Base-by-base conservation (phyloP, 768 basidiomycete genomes). In the Suillus subalutaceus region DNA sequence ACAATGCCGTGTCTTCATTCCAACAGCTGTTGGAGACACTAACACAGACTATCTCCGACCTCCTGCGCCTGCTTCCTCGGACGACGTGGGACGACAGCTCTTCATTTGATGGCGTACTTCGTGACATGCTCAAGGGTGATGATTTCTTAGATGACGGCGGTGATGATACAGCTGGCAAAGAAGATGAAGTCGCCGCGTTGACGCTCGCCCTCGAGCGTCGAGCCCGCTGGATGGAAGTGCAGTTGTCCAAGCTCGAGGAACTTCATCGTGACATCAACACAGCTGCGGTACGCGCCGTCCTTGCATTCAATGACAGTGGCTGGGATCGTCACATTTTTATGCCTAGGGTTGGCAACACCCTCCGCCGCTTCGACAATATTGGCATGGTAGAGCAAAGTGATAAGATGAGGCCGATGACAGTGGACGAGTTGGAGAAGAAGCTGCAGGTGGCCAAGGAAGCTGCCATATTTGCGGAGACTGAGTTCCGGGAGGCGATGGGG, bases 211-310 rank as follows among this genome's bases (percentile, higher is more conserved):
- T 96, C 55, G 93, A 94, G 74, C 89, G 91, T 67, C 90, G 94
- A n/a, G 94, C 93, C 18, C 84, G 92, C 52, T 96, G 93, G 92
- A 94, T 96, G 91, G 93, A 95, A 77, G 91, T 93, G 26, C 93
- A 94, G 75, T 78, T 96, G 20, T 92, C 91, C 0, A 94, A 95
- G 74, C 81, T 96, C 43, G 93, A 96, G 76, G 93, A 93, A 72
- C 82, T 95, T 41, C 93, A 96, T 70, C 90, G 91, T 37, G 93
- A 95, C 70, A 94, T 95, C 78, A 96, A 95, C 76, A 92, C 87
- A 3, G 93, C 93, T 7, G 92, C 93, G 5, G 92, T 94, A 35
- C 85, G 90, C 35, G 91, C 92, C 8, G 89, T 94, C 26, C 83
- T 94, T 32, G 85, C 90, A 1, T 90, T 92, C 81, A 94, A 94